Base-by-base conservation (phyloP, 1,284 basidiomycete species). In the Malassezia equina region DNA sequence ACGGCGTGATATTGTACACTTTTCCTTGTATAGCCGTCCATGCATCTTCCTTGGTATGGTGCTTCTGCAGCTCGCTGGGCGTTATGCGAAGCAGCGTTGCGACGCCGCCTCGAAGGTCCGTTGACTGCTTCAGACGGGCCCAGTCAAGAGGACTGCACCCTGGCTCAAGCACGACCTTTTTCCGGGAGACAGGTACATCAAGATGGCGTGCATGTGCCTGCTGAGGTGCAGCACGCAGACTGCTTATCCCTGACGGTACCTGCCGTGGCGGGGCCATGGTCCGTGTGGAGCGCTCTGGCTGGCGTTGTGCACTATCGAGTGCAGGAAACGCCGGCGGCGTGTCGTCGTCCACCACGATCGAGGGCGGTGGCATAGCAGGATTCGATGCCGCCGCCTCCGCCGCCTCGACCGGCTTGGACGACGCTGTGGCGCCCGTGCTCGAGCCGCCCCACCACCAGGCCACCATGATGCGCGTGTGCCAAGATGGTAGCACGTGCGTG, bases 1-100 rank as follows among this genome's bases (percentile, higher is more conserved):
- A 98, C 0, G 86, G 83, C 1, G 90, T 93, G 45, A 98, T 86
- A 75, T 98, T 95, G 78, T 98, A 98, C 21, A 98, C 90, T 72
- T 88, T 91, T 44, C 90, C 90, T 63, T 86, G 84, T 76, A 96
- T 85, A 0, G 83, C 85, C 6, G 89, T 83, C 93, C 93, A 98
- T 0, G 89, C 90, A 75, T 98, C 90, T 47, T 86, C 84, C n/a
- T 77, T 79, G 33, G 80, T 85, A 60, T 86, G 84, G 74, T 96
- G 93, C 69, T 81, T 77, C 69, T 88, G 88, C 49, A 98, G 79
- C 71, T 89, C 82, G 0, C 85, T 86, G 8, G 86, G 83, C 4
- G 89, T 85, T 51, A 98, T 83, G 28, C 89, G 82, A 68, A 83
- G 75, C 13, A 75, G 65, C 2, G 66, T 67, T 1, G 62, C 59